phyloP scores from a whole-genome alignment of 352 stramenopile genomes.

The Globisporangium yorkense region DNA sequence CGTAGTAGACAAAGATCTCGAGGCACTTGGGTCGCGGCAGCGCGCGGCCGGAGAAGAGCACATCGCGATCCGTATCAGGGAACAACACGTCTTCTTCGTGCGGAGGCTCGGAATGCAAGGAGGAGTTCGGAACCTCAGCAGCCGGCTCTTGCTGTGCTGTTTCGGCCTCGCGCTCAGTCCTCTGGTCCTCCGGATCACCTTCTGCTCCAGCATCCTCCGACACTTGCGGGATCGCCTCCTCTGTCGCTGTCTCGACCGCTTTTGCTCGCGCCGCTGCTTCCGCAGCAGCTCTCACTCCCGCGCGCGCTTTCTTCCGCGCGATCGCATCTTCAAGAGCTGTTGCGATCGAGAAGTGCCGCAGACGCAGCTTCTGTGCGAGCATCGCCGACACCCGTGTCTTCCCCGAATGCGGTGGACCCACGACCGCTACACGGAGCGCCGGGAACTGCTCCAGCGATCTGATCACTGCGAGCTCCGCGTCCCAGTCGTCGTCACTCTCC shows the following conservation, averaged over 20 bases:
- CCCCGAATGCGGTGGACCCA: constrained; percentile 44
- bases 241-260: background rate
- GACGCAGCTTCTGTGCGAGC: constrained; percentile 31
- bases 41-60: constrained; percentile 24
- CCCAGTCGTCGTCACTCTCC: constrained; percentile 29
- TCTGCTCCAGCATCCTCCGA: background rate
- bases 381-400: constrained; percentile 50
- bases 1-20: constrained; percentile 33
- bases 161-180: background rate
- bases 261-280: background rate
- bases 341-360: constrained; percentile 45
- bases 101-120: background rate
- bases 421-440: constrained; percentile 41
- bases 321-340: constrained; percentile 37
- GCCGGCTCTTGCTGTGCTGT: background rate
- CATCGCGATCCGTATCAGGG: constrained; percentile 28
- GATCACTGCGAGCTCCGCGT: constrained; percentile 34
- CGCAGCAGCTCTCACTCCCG: constrained; percentile 1
- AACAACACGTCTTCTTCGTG: constrained; percentile 27
- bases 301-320: constrained; percentile 14
- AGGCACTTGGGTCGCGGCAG: constrained; percentile 25
- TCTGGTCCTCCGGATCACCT: background rate
- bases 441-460: constrained; percentile 34
- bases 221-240: background rate
- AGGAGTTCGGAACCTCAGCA: background rate